Conservation (phyloP, 139 green algal species). For the Yamagishiella unicocca region DNA sequence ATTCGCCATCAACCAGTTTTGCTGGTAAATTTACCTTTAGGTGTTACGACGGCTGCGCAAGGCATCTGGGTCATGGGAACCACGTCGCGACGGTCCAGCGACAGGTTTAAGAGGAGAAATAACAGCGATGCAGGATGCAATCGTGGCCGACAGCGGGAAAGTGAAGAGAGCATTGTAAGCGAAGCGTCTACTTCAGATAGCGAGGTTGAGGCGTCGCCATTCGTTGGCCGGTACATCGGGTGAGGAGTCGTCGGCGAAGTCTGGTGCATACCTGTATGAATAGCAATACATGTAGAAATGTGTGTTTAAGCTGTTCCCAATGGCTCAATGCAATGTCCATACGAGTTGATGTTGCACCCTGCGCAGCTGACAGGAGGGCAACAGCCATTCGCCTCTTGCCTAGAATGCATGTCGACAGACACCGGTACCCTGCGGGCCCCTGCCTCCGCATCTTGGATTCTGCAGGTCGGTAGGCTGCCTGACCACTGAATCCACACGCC, state of each 20-base stretch:
- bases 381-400: no score
- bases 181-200: conserved; percentile 30
- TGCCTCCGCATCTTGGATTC: background rate
- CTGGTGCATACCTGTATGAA: background rate
- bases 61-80: no score
- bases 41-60: no score
- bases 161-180: no score
- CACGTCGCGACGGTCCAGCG: no score
- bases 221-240: conserved; percentile 3
- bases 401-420: background rate
- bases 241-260: conserved; percentile 8
- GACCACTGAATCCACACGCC: background rate
- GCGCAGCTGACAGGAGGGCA: no score
- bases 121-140: no score
- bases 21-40: no score
- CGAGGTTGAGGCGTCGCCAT: conserved; percentile 13
- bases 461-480: background rate
- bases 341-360: no score
- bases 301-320: background rate
- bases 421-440: background rate
- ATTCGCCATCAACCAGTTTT: no score
- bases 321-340: background rate
- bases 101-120: no score
- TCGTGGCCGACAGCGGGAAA: no score
- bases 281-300: background rate